phyloP scores from a whole-genome alignment of 2,329 filamentous ascomycete species.

The Talaromyces islandicus region DNA sequence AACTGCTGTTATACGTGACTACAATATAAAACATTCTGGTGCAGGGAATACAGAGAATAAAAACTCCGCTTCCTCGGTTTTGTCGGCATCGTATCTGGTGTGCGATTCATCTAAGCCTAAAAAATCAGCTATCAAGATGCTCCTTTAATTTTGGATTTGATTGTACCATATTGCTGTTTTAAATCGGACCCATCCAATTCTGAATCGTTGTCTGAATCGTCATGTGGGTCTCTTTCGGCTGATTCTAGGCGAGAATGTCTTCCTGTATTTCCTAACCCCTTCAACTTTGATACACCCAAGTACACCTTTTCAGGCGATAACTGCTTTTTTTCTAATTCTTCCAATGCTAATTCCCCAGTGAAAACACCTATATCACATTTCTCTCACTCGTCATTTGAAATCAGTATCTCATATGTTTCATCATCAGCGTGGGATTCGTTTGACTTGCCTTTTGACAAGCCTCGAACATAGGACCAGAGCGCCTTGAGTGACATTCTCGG shows the following conservation, averaged over 20 bases:
- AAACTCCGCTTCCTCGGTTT: background rate
- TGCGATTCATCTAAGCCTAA: background rate
- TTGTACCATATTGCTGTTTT: background rate
- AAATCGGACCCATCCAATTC: too few relatives aligned
- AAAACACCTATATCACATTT: background rate
- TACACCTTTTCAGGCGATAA: background rate
- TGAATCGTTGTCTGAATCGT: background rate
- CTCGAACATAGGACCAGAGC: background rate
- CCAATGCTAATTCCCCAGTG: background rate
- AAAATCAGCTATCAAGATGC: background rate
- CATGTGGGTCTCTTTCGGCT: background rate
- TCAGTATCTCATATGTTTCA: background rate
- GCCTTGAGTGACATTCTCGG: background rate
- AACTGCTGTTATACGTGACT: too few relatives aligned
- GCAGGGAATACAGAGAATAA: background rate
- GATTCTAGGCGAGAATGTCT: background rate
- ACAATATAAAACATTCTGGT: background rate
- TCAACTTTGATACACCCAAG: background rate
- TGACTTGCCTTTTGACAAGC: background rate
- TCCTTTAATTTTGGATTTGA: background rate
- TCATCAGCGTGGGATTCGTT: background rate
- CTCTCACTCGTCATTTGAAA: background rate
- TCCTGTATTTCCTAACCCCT: too few relatives aligned
- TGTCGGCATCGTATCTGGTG: background rate
- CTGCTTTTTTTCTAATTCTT: background rate